Evolutionary conservation across 2,329 filamentous ascomycete species (phyloP).

Genomic region (Colletotrichum salicis): DNA sequence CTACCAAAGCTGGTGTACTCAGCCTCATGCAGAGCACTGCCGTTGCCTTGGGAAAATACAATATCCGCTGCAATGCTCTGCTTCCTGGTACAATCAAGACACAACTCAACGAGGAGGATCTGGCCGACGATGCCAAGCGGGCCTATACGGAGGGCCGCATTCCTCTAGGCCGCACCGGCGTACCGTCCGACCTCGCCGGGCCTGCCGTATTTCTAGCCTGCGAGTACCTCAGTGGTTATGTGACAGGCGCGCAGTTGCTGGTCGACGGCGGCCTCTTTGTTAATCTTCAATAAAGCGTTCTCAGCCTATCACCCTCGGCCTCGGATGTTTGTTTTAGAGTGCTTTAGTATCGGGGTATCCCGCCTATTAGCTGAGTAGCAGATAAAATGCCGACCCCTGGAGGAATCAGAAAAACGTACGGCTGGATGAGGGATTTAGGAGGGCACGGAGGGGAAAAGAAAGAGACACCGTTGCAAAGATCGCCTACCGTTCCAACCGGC

Average conservation of each 20-base stretch:
- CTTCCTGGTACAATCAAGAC: constrained; percentile 86
- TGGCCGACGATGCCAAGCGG: constrained; percentile 77
- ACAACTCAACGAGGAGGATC: constrained; percentile 84
- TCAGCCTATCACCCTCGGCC: background rate
- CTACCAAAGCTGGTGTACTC: constrained; percentile 85
- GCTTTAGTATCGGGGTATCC: background rate
- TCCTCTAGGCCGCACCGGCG: constrained; percentile 79
- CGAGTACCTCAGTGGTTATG: constrained; percentile 81
- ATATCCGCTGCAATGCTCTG: constrained; percentile 84
- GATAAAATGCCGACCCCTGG: background rate
- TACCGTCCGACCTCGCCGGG: constrained; percentile 79
- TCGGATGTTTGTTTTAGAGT: background rate
- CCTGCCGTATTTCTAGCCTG: constrained; percentile 88
- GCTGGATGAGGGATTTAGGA: background rate
- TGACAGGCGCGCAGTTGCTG: constrained; percentile 83
- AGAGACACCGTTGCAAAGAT: constrained; percentile 1
- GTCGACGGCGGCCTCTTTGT: constrained; percentile 93
- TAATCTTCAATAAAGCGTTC: constrained; percentile 74
- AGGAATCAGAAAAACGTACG: background rate
- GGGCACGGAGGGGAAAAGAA: constrained; percentile 3
- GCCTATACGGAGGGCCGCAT: constrained; percentile 84
- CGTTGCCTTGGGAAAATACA: constrained; percentile 79
- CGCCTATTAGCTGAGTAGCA: background rate
- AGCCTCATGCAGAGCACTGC: constrained; percentile 87
- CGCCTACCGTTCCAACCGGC: background rate